Evolutionary conservation across 768 basidiomycete genomes (phyloP).

Genomic region (Leccinum obscurum): DNA sequence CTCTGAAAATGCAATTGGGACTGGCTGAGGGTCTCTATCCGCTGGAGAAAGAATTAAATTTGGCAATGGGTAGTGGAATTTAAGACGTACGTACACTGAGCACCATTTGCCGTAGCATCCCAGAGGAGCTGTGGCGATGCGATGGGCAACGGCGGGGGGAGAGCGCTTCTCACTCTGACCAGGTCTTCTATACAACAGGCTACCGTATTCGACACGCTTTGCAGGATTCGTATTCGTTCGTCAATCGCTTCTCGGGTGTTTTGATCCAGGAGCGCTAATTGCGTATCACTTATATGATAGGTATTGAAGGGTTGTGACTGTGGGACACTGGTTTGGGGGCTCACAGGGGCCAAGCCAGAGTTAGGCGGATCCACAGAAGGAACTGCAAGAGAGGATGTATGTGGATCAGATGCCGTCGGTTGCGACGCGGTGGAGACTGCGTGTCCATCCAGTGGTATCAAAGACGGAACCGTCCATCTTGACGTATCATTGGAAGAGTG

Average conservation of each 20-base stretch:
- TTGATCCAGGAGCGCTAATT: conserved; percentile 62
- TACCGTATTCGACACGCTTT: conserved; percentile 74
- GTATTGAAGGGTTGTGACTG: conserved; percentile 38
- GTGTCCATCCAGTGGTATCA: conserved; percentile 27
- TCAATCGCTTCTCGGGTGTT: conserved; percentile 82
- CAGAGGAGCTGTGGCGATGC: conserved; percentile 10
- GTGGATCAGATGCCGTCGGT: conserved; percentile 6
- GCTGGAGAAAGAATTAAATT: conserved; percentile 1
- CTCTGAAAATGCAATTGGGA: neutral
- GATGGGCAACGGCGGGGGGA: conserved; percentile 44
- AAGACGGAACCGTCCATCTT: conserved; percentile 25
- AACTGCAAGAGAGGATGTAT: conserved; percentile 8
- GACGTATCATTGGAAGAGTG: conserved; percentile 9
- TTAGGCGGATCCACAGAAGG: conserved; percentile 1
- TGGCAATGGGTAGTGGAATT: neutral
- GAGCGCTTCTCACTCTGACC: conserved; percentile 68
- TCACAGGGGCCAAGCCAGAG: neutral
- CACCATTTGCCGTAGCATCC: conserved; percentile 9
- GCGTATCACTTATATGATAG: conserved; percentile 43
- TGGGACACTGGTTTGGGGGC: neutral
- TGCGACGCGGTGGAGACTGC: conserved; percentile 1
- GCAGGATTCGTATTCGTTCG: conserved; percentile 75
- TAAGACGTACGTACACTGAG: conserved; percentile 15
- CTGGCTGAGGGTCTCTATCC: neutral
- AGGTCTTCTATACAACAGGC: conserved; percentile 79